Evolutionary conservation across 2,329 filamentous ascomycete genomes (phyloP).

Genomic region (Colletotrichum zoysiae): DNA sequence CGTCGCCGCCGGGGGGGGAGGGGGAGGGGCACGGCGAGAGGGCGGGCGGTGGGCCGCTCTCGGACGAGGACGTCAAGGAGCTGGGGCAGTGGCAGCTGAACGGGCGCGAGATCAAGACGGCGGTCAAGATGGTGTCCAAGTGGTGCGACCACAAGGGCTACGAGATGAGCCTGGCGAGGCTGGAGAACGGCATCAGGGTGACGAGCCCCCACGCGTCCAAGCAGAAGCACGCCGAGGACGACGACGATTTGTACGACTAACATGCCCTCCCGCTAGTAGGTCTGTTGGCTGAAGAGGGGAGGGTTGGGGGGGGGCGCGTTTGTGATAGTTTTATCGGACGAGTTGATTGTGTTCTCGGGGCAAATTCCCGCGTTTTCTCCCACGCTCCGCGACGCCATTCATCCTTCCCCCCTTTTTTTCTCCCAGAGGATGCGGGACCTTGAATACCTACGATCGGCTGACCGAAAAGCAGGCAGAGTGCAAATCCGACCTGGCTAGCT

Average conservation of each 20-base stretch:
- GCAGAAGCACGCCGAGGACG: conserved; percentile 44
- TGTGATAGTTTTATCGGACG: neutral
- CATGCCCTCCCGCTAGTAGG: neutral
- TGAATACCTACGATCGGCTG: too few relatives aligned
- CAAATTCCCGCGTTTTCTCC: too few relatives aligned
- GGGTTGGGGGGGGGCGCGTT: neutral
- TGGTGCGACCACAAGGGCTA: conserved; percentile 61
- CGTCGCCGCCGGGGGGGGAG: conserved; percentile 13
- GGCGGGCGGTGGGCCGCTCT: conserved; percentile 38
- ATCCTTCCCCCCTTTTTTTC: too few relatives aligned
- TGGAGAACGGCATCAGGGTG: conserved; percentile 61
- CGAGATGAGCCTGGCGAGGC: conserved; percentile 54
- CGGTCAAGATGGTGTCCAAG: conserved; percentile 58
- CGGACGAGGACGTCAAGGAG: conserved; percentile 54
- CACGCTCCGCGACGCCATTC: too few relatives aligned
- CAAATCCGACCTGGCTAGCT: too few relatives aligned
- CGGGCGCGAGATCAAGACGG: conserved; percentile 62
- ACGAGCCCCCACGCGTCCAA: conserved; percentile 59
- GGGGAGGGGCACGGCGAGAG: neutral
- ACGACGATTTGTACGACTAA: conserved; percentile 47
- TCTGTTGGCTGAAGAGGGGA: neutral
- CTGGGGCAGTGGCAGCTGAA: conserved; percentile 58
- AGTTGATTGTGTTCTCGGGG: too few relatives aligned
- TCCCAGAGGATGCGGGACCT: too few relatives aligned
- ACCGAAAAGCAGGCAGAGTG: too few relatives aligned